Conservation (phyloP, 768 basidiomycete species). For the Phylloporus arenicola region DNA sequence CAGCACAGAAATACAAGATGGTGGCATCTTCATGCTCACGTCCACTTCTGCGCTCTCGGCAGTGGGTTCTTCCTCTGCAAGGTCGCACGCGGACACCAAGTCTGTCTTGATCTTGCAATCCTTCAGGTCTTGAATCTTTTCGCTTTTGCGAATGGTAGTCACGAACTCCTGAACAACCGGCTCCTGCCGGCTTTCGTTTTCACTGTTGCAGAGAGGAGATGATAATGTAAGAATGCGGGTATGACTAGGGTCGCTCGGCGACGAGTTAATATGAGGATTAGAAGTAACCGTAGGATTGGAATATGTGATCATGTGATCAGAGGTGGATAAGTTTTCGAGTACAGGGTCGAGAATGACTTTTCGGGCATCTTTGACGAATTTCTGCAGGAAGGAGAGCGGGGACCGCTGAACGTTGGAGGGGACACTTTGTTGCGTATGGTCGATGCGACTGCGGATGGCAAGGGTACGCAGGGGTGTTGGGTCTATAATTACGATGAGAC, state of each 20-base stretch:
- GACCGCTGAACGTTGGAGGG: conserved; percentile 40
- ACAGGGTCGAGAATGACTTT: conserved; percentile 46
- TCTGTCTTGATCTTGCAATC: conserved; percentile 40
- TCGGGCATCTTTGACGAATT: conserved; percentile 50
- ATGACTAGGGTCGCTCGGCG: conserved; percentile 20
- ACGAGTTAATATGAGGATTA: conserved; percentile 24
- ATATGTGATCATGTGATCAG: conserved; percentile 15
- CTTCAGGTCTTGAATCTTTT: conserved; percentile 54
- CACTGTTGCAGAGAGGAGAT: conserved; percentile 32
- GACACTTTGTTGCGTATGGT: conserved; percentile 34
- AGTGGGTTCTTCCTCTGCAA: conserved; percentile 25
- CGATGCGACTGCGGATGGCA: conserved; percentile 34
- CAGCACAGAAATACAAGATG: conserved; percentile 19
- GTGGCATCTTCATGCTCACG: conserved; percentile 35
- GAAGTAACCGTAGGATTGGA: conserved; percentile 24
- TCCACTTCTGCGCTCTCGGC: conserved; percentile 59
- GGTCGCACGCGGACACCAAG: conserved; percentile 28
- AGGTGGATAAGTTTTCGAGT: conserved; percentile 19
- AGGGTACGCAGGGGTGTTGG: conserved; percentile 48
- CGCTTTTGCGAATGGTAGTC: conserved; percentile 26
- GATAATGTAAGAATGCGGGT: conserved; percentile 17
- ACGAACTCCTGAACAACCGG: conserved; percentile 15
- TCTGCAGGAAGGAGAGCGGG: conserved; percentile 50
- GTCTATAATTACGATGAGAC: conserved; percentile 35
- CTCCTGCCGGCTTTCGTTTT: conserved; percentile 13